Base-by-base conservation (phyloP, 2,329 filamentous ascomycete species). In the Metarhizium sp. region DNA sequence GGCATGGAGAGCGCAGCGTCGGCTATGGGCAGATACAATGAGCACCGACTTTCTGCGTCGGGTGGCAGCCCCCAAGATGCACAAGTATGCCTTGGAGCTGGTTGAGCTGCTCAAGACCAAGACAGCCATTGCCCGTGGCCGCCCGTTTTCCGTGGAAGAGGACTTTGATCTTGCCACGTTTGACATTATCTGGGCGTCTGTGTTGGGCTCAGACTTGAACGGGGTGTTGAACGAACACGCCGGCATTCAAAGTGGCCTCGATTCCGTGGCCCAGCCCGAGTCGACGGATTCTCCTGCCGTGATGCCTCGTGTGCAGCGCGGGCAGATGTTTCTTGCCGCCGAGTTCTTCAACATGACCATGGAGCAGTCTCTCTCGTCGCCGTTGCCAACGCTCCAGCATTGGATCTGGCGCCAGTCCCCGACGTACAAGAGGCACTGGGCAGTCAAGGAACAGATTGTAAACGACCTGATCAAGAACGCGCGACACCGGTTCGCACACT, bases 21-120 rank as follows among this genome's bases (percentile, higher is more conserved):
- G 66, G 14, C 64, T 73, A 2, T 60, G 73, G 50, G 67, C 68
- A 48, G 67, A 74, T 55, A 59, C 72, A 34, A 73, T 75, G 70
- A 60, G 66, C 2, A 67, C 66, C 1, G 60, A 58, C 0, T 75
- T 73, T 51, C 59, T 74, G 11, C 63, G 59, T 46, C 52, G 62
- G 8, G 55, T 55, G 10, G 57, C 54, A 7, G 71, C 65, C 0
- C 71, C 71, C 0, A 61, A 66, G 8, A 59, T 73, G 4, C 69
- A 73, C 57, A 59, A 61, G 11, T 60, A 61, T 11, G 61, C 66
- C 7, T 50, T 56, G 36, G 62, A 65, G 25, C 55, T 74, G 34
- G 61, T 73, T 34, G 57, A 64, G 6, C 20, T 74, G n/a, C 73
- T 69, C 68, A 54, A 62, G 18, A 43, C 64, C 47, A 75, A 73